Evolutionary conservation across 805 yeast genomes (phyloP), one percentile per base, ranked within the genome.

Genomic region (Yamadazyma akitaensis): DNA sequence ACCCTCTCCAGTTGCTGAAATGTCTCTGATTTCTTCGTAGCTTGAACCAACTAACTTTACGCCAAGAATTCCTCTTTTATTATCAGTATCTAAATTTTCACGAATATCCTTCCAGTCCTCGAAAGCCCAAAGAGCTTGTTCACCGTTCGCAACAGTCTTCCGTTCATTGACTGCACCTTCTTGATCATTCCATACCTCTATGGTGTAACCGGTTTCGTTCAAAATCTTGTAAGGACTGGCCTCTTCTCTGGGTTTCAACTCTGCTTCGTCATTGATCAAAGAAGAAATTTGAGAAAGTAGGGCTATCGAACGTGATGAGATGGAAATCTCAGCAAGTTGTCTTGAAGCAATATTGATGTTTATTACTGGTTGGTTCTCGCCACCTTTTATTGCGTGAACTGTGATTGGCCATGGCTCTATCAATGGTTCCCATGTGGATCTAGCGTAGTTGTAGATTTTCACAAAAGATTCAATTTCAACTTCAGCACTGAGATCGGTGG

Each of bases 381-480:
- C 49, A 0, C 66, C 65, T 44, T 77, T 79, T 1, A 87, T 72
- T 1, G 85, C 80, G 60, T 86, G 88, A 11, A 88, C 65, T 0
- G 88, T 82, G 42, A 92, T 71, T 6, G 88, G 84, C 87, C 96
- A 86, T 0, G 92, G 84, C 58, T 94, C 99, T 42, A 94, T 63
- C 39, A 94, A 69, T 0, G 99, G 97, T 58, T 94, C 98, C 98
- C 99, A 91, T 0, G 89, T 79, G 2, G 97, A 90, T 51, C 86
- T 81, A 0, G 97, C 80, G 62, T 91, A 91, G 62, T 90, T 90
- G 72, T 86, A 91, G 17, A 88, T 80, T 62, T 88, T 90, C 9
- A 86, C 77, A 50, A 70, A 78, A 0, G 89, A 75, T 50, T 81
- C 86, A 31, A 90, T 63, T 21, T 79, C 77, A 0, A 85, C 73